phyloP scores from a whole-genome alignment of 1,139 yeast species.

The Saccharomyces hybrid region DNA sequence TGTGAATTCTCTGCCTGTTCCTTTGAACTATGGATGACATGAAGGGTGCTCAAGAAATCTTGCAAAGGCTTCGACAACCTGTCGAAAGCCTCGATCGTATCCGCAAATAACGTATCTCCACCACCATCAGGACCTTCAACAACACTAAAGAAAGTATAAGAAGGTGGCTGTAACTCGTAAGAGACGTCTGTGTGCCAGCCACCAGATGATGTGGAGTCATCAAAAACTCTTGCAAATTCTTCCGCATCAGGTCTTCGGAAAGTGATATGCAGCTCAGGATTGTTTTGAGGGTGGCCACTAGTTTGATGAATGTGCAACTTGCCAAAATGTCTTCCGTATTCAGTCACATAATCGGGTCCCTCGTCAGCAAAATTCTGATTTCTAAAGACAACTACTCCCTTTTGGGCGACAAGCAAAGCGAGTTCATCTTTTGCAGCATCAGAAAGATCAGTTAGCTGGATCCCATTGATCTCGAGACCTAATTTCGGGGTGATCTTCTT shows the following conservation, averaged over 20 bases:
- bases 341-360: conserved; percentile 48
- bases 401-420: conserved; percentile 45
- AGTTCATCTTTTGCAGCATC: conserved; percentile 49
- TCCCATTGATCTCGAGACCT: conserved; percentile 52
- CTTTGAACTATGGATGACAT: conserved; percentile 59
- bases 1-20: conserved; percentile 58
- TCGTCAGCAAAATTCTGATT: conserved; percentile 49
- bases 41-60: conserved; percentile 47
- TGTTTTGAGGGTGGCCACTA: conserved; percentile 55
- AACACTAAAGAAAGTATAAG: conserved; percentile 54
- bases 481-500: conserved; percentile 17
- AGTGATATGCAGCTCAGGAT: conserved; percentile 56
- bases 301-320: conserved; percentile 69
- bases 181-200: conserved; percentile 66
- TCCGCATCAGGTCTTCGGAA: conserved; percentile 45
- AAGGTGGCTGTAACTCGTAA: conserved; percentile 66
- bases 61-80: conserved; percentile 57
- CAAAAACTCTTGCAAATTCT: conserved; percentile 34
- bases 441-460: conserved; percentile 43
- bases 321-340: conserved; percentile 59
- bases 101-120: conserved; percentile 68
- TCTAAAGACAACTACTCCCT: conserved; percentile 44
- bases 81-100: conserved; percentile 59
- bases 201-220: conserved; percentile 34
- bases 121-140: conserved; percentile 58